phyloP scores from a whole-genome alignment of 169 alveolate genomes.

The Plasmodium gonderi region DNA sequence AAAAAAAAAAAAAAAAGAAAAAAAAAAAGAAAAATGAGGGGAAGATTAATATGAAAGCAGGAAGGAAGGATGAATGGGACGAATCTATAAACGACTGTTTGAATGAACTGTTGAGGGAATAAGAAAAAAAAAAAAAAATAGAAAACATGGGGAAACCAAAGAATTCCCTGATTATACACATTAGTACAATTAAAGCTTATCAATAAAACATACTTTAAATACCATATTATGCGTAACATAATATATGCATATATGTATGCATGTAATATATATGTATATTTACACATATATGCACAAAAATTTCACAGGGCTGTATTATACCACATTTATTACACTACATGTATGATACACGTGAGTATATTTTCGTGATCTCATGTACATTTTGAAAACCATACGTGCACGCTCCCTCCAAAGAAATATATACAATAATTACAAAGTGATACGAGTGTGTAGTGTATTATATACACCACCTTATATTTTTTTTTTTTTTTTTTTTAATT shows the following conservation, averaged over 20 bases:
- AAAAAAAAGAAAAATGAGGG: not conserved
- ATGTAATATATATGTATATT: no score
- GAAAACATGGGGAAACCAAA: not conserved
- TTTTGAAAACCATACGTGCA: no score
- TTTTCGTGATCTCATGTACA: no score
- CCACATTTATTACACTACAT: no score
- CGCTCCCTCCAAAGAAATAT: no score
- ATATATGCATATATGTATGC: not conserved
- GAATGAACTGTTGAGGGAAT: not conserved
- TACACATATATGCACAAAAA: no score
- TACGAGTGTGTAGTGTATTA: not conserved
- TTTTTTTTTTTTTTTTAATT: not conserved
- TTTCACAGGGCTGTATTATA: no score
- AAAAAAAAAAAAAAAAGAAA: not conserved
- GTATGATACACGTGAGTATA: no score
- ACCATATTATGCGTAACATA: not conserved
- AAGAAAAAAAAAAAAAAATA: not conserved
- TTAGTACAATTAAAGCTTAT: not conserved
- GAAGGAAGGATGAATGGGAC: not conserved
- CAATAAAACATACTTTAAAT: not conserved
- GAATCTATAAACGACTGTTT: not conserved
- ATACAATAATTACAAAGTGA: not conserved
- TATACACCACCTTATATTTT: not conserved
- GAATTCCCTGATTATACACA: not conserved
- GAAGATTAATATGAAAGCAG: no score